Conservation (phyloP, 768 basidiomycete genomes). For the Suillus variegatus region DNA sequence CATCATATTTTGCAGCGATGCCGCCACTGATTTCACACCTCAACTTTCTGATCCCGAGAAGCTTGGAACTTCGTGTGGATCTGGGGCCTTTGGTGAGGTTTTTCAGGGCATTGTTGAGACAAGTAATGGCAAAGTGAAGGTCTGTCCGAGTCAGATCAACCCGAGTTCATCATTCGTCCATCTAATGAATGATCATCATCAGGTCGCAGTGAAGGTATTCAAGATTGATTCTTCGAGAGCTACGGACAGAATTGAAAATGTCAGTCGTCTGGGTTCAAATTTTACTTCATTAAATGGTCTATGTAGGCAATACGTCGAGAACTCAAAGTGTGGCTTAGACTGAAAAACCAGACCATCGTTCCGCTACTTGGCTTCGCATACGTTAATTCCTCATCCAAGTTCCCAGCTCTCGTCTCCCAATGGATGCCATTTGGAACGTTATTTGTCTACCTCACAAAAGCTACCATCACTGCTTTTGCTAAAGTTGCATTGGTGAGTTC, state of each 20-base stretch:
- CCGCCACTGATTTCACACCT: neutral
- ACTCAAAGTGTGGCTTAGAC: conserved; percentile 20
- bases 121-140: neutral
- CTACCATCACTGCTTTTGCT: neutral
- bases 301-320: conserved; percentile 18
- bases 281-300: neutral
- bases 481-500: neutral
- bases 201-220: neutral
- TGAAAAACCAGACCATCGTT: conserved; percentile 21
- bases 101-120: neutral
- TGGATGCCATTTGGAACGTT: neutral
- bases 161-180: neutral
- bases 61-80: too few relatives aligned
- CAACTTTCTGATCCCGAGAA: too few relatives aligned
- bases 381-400: neutral
- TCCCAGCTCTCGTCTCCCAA: neutral
- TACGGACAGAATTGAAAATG: neutral
- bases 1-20: neutral
- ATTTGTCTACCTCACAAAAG: accelerated
- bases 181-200: neutral
- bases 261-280: neutral
- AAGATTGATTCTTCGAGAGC: neutral
- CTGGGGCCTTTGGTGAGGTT: neutral
- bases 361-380: conserved; percentile 17
- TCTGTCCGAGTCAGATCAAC: neutral